phyloP scores from a whole-genome alignment of 73 alveolate species.

The Symbiodinium natans region DNA sequence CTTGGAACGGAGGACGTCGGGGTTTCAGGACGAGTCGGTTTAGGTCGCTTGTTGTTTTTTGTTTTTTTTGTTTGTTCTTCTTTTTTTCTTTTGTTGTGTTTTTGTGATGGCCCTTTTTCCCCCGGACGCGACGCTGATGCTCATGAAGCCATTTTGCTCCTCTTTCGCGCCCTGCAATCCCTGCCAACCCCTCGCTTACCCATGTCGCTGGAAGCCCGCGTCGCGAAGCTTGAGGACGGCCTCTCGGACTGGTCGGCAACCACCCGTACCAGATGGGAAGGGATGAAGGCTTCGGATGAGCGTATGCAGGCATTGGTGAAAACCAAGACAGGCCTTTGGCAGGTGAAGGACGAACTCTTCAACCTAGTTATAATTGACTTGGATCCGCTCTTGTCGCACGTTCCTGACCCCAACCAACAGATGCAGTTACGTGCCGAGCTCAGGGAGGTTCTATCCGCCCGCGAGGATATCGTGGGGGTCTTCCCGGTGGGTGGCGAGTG shows the following conservation, averaged over 20 bases:
- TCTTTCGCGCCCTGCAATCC: no score
- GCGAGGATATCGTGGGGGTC: not conserved
- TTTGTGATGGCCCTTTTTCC: no score
- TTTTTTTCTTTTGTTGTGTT: no score
- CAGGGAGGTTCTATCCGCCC: not conserved
- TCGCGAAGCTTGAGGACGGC: not conserved
- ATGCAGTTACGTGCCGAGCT: not conserved
- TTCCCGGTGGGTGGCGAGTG: no score
- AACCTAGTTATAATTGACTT: not conserved
- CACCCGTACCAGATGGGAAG: not conserved
- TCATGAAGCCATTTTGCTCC: no score
- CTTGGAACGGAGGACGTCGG: no score
- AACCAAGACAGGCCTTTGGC: not conserved
- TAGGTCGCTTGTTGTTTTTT: no score
- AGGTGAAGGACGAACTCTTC: not conserved
- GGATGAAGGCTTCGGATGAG: not conserved
- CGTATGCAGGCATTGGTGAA: not conserved
- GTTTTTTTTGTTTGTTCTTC: no score
- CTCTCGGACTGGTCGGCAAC: not conserved
- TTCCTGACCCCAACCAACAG: not conserved
- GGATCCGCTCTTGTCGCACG: not conserved
- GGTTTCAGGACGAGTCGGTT: no score
- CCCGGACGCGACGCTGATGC: no score
- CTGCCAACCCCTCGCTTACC: no score
- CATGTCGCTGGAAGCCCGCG: no score